Evolutionary conservation across 257 asterid species (phyloP).

Genomic region (Verbascum thapsus): DNA sequence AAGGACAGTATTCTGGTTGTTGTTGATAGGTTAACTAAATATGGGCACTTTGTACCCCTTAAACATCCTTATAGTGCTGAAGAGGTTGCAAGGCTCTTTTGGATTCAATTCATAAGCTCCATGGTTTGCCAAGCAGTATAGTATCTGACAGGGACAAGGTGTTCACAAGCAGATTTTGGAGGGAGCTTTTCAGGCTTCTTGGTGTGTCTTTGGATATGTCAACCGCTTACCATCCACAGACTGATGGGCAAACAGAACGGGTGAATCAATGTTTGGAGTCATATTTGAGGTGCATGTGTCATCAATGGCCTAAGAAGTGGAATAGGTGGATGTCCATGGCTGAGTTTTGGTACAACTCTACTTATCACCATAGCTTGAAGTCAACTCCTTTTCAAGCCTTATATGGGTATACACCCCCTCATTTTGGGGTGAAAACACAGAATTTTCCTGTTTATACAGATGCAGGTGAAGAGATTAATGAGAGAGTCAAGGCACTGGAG

Average conservation of each 20-base stretch:
- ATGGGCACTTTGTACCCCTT: neutral
- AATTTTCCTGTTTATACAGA: too few relatives aligned
- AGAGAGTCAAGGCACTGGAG: neutral
- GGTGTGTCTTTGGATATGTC: neutral
- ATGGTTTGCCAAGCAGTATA: neutral
- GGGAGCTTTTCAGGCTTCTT: neutral
- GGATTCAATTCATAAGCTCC: neutral
- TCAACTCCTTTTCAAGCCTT: neutral
- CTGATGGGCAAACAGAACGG: neutral
- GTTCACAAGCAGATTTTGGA: conserved; percentile 1
- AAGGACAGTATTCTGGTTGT: too few relatives aligned
- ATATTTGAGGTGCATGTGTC: neutral
- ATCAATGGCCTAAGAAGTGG: neutral
- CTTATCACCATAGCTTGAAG: neutral
- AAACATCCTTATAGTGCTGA: too few relatives aligned
- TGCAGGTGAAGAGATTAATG: neutral
- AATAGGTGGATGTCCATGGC: neutral
- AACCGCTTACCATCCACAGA: neutral
- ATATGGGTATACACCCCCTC: neutral
- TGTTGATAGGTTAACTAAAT: too few relatives aligned
- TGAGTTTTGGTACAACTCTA: conserved; percentile 4
- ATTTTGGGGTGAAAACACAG: neutral
- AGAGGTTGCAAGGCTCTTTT: too few relatives aligned
- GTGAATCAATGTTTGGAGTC: neutral
- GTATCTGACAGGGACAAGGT: neutral